A percentile compares a stretch with the other conserved stretches of the same genome.
These are phyloP conservation scores for Polygonum aviculare DNA, from an alignment of 148 eudicot genomes.

Conservation along the genomic window DNA sequence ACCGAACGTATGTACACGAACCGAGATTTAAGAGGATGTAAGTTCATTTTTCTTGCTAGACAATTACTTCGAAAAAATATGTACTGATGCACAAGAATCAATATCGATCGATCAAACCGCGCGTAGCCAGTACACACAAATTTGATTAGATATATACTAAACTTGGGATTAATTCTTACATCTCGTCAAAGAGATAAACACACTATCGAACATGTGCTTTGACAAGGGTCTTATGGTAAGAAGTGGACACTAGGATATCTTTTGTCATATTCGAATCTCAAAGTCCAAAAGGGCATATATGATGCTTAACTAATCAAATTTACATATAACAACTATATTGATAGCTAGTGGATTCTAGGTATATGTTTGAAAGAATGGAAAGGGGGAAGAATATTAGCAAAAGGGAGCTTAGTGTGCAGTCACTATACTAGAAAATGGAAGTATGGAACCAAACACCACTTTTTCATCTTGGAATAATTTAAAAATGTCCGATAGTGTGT, in stretches of 20 bases:
- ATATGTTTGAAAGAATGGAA: background rate
- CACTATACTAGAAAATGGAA: background rate
- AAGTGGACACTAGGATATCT: constrained; percentile 6
- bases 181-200: background rate
- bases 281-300: constrained; percentile 3
- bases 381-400: background rate
- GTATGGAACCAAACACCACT: background rate
- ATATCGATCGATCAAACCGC: too few relatives aligned
- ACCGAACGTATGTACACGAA: too few relatives aligned
- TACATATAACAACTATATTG: background rate
- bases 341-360: background rate
- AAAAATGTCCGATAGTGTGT: too few relatives aligned
- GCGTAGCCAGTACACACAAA: too few relatives aligned
- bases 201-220: constrained; percentile 2
- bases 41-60: too few relatives aligned
- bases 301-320: background rate
- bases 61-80: too few relatives aligned
- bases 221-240: background rate
- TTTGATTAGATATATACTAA: background rate
- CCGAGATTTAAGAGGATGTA: too few relatives aligned
- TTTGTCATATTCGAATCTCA: constrained; percentile 1
- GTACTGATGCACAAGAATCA: too few relatives aligned
- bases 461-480: background rate
- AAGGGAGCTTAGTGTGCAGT: constrained; percentile 6
- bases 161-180: background rate